Percentiles rank a stretch among this genome's conserved stretches.
These are phyloP conservation scores for Cetraspora pellucida DNA, from an alignment of 192 early-diverging fungal species.

Conservation along the genomic window DNA sequence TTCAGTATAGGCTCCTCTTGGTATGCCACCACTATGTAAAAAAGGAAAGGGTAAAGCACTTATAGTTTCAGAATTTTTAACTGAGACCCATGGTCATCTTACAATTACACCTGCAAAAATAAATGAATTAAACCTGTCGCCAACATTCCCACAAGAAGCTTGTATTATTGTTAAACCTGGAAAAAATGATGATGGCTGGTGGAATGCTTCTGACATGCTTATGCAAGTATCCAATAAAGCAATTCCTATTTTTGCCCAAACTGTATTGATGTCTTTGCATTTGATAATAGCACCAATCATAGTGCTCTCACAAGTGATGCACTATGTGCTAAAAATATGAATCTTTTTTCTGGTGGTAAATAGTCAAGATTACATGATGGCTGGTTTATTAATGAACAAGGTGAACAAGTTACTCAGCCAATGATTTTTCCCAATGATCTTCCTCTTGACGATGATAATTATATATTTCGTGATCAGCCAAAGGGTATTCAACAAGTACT, in stretches of 20 bases:
- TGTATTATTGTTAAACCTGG: not conserved
- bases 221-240: constrained; percentile 17
- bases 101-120: not conserved
- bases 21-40: not conserved
- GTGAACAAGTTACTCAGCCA: not conserved
- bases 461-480: not conserved
- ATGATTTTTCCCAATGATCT: not conserved
- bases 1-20: not conserved
- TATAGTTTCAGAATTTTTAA: not conserved
- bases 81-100: not conserved
- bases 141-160: not conserved
- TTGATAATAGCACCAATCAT: constrained; percentile 31
- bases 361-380: constrained; percentile 12
- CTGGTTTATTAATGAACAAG: not conserved
- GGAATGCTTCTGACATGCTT: not conserved
- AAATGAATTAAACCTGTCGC: not conserved
- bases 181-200: constrained; percentile 19
- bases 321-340: constrained; percentile 28
- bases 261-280: constrained; percentile 23
- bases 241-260: constrained; percentile 30
- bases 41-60: constrained; percentile 5
- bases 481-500: constrained; percentile 19
- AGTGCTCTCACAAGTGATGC: constrained; percentile 9
- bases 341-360: constrained; percentile 29
- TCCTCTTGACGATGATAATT: not conserved